phyloP scores from a whole-genome alignment of 495 filamentous ascomycete species.

The Hypoxylon trugodes region DNA sequence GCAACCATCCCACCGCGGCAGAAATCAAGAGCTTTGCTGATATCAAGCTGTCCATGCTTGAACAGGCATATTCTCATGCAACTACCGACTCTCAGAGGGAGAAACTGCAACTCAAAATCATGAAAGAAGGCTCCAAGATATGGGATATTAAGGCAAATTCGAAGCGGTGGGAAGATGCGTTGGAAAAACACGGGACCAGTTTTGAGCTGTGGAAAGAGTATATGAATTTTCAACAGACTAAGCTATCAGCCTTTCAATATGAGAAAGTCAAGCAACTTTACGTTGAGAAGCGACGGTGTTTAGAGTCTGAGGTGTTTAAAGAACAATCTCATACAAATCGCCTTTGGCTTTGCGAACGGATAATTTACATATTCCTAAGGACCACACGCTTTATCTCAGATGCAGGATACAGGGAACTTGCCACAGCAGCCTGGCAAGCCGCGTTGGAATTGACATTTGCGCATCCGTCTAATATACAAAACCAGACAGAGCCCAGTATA shows the following conservation, averaged over 20 bases:
- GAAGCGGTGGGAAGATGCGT: conserved; percentile 69
- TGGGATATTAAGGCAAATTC: conserved; percentile 74
- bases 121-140: conserved; percentile 73
- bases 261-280: conserved; percentile 68
- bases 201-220: conserved; percentile 77
- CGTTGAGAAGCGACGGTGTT: conserved; percentile 59
- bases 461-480: conserved; percentile 49
- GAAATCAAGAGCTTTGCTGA: conserved; percentile 75
- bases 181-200: conserved; percentile 65
- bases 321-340: conserved; percentile 27
- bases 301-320: conserved; percentile 50
- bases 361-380: conserved; percentile 78
- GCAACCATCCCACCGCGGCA: conserved; percentile 59
- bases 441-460: conserved; percentile 78
- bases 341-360: conserved; percentile 55
- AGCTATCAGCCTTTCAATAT: conserved; percentile 72
- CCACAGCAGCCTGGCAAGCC: conserved; percentile 84
- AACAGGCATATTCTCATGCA: conserved; percentile 73
- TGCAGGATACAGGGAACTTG: conserved; percentile 80
- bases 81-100: conserved; percentile 55
- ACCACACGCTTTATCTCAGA: conserved; percentile 77
- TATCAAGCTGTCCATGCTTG: conserved; percentile 81
- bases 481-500: conserved; percentile 45
- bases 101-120: conserved; percentile 68
- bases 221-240: conserved; percentile 77